Percentiles rank a stretch among this genome's conserved stretches.
Conservation (phyloP, 345 rosid genomes). For the Eucalyptus pumila region DNA sequence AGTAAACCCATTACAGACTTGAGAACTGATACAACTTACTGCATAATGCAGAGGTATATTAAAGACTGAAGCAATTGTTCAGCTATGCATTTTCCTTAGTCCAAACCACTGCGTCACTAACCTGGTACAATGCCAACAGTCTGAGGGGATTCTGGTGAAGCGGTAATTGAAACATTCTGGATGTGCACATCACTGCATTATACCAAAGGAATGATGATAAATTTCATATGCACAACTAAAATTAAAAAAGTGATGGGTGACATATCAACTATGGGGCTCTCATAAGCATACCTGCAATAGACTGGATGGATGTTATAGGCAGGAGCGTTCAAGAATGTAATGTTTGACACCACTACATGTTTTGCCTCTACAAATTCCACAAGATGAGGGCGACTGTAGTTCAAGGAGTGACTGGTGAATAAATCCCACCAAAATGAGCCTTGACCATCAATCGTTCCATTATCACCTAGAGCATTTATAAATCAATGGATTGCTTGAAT, state of each 20-base stretch:
- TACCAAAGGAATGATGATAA: not conserved
- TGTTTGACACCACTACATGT: constrained; percentile 54
- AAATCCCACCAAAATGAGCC: constrained; percentile 92
- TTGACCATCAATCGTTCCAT: constrained; percentile 90
- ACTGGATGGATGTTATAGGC: constrained; percentile 82
- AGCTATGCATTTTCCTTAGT: not conserved
- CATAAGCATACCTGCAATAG: constrained; percentile 52
- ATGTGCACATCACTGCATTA: constrained; percentile 47
- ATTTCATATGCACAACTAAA: not conserved
- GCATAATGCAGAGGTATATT: not conserved
- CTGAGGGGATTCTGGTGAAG: constrained; percentile 47
- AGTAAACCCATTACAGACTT: not conserved
- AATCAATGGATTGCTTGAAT: not conserved
- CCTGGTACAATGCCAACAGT: constrained; percentile 86
- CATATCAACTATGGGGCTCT: not conserved
- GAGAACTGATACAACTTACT: not conserved
- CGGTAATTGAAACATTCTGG: constrained; percentile 43
- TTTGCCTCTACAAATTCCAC: constrained; percentile 64
- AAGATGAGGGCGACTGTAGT: constrained; percentile 84
- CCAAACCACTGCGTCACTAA: not conserved
- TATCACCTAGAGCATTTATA: constrained; percentile 39
- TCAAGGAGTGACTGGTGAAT: constrained; percentile 49
- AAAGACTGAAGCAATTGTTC: not conserved
- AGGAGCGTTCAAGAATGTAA: constrained; percentile 81
- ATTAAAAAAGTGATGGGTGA: not conserved